Percentiles rank a stretch among this genome's conserved stretches.
Conservation (phyloP, 1,284 basidiomycete species). For the Tranzscheliella williamsii region DNA sequence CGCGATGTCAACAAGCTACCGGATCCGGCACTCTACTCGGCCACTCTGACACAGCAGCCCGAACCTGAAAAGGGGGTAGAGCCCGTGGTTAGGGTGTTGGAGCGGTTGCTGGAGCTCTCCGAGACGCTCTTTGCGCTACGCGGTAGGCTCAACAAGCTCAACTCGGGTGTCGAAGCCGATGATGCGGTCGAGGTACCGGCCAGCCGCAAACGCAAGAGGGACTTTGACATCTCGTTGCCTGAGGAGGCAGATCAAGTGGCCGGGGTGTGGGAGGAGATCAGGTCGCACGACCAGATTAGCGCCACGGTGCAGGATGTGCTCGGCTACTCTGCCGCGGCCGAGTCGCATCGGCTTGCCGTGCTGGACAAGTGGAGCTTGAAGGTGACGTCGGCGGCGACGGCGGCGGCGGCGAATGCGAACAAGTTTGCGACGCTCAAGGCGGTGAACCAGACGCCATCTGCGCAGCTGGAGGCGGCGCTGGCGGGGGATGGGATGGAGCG, state of each 20-base stretch:
- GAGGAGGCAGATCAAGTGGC: constrained; percentile 12
- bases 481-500: constrained; percentile 44
- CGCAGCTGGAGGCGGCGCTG: constrained; percentile 49
- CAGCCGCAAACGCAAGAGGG: constrained; percentile 28
- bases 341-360: constrained; percentile 21
- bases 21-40: constrained; percentile 7
- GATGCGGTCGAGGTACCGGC: constrained; percentile 2
- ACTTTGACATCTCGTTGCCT: constrained; percentile 17
- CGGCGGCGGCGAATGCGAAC: constrained; percentile 28
- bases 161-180: background rate
- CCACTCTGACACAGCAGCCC: constrained; percentile 1
- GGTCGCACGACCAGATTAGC: constrained; percentile 20
- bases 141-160: constrained; percentile 5
- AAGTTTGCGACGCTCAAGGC: constrained; percentile 43
- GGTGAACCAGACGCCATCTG: constrained; percentile 42
- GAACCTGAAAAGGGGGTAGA: background rate
- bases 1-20: constrained; percentile 34
- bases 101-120: constrained; percentile 26
- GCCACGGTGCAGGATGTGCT: constrained; percentile 20
- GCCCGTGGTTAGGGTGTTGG: constrained; percentile 9
- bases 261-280: constrained; percentile 22
- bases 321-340: constrained; percentile 11
- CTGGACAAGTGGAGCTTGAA: constrained; percentile 49
- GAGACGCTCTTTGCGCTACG: constrained; percentile 30
- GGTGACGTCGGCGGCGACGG: constrained; percentile 30